Evolutionary conservation across 2,329 filamentous ascomycete species (phyloP), one percentile per base, ranked within the genome.

Genomic region (Sporothrix phasma): DNA sequence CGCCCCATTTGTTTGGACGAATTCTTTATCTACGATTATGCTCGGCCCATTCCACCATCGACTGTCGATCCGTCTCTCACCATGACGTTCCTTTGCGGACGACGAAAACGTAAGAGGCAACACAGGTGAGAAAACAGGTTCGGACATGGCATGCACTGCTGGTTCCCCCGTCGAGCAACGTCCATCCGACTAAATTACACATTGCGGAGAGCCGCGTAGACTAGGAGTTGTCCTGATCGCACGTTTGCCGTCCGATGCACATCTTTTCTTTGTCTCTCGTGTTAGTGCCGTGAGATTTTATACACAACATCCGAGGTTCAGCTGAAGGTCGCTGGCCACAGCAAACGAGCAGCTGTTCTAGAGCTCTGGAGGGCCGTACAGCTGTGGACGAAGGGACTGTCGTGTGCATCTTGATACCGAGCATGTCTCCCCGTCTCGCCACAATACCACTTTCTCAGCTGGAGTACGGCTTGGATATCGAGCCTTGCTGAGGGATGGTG

Each of bases 51-150:
- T 54, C 47, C 60, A 37, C 19, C 45, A n/a, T 39, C 31, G 13
- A 31, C 45, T 51, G 60, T 8, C 46, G 60, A 62, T 62, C 60
- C 60, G 45, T 62, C 53, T 53, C 46, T 62, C 45, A 51, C 59
- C 31, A 51, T 51, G 45, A 24, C 59, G 13, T 29, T 29, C 34
- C 29, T 11, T 13, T 46, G 49, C n/a, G n/a, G 17, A 54, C 15
- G 51, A 56, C 4, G 17, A 37, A 13, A 19, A 37, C 5, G 10
- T 24, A 24, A 17, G 51, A 56, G 31, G 51, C 24, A 39, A 19
- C 34, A 22, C 7, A 56, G 10, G 34, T 13, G 31, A 39, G 31
- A 39, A 37, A 56, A 17, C 51, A 56, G 22, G n/a, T 37, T n/a
- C 31, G 31, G 31, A 19, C 31, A 10, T 56, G 51, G 51, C 31